Evolutionary conservation across 371 early-diverging fungal genomes (phyloP).

Genomic region (Mucor lusitanicus): DNA sequence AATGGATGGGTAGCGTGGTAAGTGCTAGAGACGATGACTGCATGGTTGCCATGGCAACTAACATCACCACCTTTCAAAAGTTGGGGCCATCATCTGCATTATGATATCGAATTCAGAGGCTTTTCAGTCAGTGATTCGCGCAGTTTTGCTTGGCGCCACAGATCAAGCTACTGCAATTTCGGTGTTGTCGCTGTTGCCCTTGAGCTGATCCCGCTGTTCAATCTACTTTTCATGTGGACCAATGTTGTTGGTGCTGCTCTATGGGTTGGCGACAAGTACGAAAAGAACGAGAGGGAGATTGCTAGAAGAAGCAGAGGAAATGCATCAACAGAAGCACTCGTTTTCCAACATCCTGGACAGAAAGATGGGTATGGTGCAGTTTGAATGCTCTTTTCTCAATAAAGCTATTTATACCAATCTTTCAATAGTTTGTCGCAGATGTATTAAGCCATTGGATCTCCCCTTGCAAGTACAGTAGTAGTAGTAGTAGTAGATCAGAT

Average conservation of each 20-base stretch:
- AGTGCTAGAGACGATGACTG: background rate
- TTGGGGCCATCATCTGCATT: constrained; percentile 58
- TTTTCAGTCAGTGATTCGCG: constrained; percentile 50
- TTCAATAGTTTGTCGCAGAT: background rate
- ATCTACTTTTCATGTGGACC: constrained; percentile 74
- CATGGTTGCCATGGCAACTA: background rate
- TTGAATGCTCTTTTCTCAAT: background rate
- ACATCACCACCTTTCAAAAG: constrained; percentile 9
- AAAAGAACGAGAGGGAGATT: constrained; percentile 41
- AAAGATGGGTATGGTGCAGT: constrained; percentile 22
- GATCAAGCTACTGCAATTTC: constrained; percentile 53
- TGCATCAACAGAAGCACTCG: constrained; percentile 2
- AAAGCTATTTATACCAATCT: constrained; percentile 3
- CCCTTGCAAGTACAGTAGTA: background rate
- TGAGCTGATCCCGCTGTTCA: constrained; percentile 68
- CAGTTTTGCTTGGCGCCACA: constrained; percentile 46
- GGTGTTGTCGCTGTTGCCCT: constrained; percentile 65
- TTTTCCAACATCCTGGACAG: background rate
- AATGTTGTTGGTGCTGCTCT: constrained; percentile 77
- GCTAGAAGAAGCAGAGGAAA: constrained; percentile 8
- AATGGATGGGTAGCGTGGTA: constrained; percentile 61
- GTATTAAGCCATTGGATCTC: background rate
- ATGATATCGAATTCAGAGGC: constrained; percentile 60
- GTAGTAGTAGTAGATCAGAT: background rate
- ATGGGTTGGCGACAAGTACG: constrained; percentile 70